Conservation (phyloP, 805 yeast species). For the Lipomyces mesembrius region DNA sequence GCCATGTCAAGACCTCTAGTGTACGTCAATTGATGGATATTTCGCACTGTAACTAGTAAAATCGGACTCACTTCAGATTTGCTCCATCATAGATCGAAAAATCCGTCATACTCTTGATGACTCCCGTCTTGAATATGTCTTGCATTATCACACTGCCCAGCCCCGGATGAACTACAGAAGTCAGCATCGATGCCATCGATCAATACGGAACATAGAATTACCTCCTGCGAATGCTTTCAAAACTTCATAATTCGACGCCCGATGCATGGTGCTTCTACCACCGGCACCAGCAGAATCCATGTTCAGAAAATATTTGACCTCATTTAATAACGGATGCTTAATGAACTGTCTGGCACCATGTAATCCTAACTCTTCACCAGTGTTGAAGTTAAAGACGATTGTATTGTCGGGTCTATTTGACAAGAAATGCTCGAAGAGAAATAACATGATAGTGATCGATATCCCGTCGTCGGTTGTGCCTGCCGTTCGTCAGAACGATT, state of each 20-base stretch:
- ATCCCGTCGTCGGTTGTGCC: slow-evolving; percentile 72
- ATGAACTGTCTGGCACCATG: slow-evolving; percentile 78
- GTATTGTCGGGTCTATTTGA: slow-evolving; percentile 61
- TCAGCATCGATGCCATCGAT: background rate
- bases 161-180: background rate
- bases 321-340: slow-evolving; percentile 69
- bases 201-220: background rate
- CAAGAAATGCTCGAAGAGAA: slow-evolving; percentile 28
- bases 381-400: slow-evolving; percentile 81
- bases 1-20: slow-evolving; percentile 85
- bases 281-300: slow-evolving; percentile 95
- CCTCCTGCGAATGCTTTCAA: slow-evolving; percentile 31
- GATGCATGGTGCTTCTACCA: slow-evolving; percentile 77
- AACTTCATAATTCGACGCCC: slow-evolving; percentile 53
- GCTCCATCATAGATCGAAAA: slow-evolving; percentile 66
- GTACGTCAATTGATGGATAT: background rate
- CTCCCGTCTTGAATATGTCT: slow-evolving; percentile 74
- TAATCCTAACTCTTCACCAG: slow-evolving; percentile 87
- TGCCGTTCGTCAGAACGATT: background rate
- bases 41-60: background rate
- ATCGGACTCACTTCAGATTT: slow-evolving; percentile 52
- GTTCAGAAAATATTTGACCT: slow-evolving; percentile 68
- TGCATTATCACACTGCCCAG: slow-evolving; percentile 33
- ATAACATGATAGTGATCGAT: slow-evolving; percentile 33
- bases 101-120: slow-evolving; percentile 81